phyloP scores from a whole-genome alignment of 2,329 filamentous ascomycete species.

The Aureobasidium sp. region DNA sequence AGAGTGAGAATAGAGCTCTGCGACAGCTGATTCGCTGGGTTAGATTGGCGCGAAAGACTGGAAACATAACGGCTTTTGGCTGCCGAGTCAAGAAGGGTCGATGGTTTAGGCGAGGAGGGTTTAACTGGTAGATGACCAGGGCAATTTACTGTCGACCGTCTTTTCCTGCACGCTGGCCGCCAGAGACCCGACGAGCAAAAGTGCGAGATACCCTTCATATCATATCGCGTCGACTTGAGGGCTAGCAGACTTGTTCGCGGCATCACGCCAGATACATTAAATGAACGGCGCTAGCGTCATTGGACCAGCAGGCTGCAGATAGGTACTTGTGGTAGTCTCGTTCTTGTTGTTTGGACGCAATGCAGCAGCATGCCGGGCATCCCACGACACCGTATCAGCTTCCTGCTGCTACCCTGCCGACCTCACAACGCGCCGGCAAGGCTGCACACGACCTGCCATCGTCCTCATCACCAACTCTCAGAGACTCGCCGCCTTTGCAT shows the following conservation, averaged over 20 bases:
- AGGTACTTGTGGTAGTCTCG: neutral
- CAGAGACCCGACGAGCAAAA: neutral
- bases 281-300: constrained; percentile 10
- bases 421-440: neutral
- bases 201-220: neutral
- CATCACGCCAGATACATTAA: constrained; percentile 1
- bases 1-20: neutral
- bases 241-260: neutral
- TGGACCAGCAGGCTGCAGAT: neutral
- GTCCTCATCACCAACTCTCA: neutral
- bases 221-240: neutral
- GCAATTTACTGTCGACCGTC: neutral
- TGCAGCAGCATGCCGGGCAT: neutral
- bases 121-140: neutral
- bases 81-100: neutral
- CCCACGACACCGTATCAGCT: neutral
- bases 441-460: neutral
- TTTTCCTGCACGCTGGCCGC: neutral
- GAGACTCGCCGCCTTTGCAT: neutral
- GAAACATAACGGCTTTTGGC: neutral
- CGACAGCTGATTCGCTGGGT: neutral
- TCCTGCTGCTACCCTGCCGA: neutral
- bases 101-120: neutral
- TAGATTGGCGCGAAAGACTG: neutral
- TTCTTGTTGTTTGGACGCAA: neutral